Evolutionary conservation across 2,329 filamentous ascomycete species (phyloP), one percentile per base, ranked within the genome.

Genomic region (Aspergillus tubingensis): DNA sequence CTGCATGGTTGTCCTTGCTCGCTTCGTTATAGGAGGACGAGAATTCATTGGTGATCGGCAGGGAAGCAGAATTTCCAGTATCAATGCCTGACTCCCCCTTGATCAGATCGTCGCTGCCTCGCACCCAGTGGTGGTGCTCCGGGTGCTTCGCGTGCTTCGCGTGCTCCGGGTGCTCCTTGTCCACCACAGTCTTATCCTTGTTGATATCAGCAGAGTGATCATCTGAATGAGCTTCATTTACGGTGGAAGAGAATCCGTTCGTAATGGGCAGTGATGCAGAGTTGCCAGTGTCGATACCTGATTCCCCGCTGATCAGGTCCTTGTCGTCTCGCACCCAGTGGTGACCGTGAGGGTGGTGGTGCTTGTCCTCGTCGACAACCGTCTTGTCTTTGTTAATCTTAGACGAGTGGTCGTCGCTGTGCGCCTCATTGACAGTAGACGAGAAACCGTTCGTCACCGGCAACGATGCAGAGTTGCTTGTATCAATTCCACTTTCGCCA

Each of bases 181-280:
- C 27, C 15, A 50, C 25, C 7, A 30, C 47, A 7, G 13, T 50
- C 25, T 49, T 49, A 23, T 49, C 44, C 19, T 44, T 68, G 49
- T 69, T 66, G 38, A 69, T 13, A 4, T 65, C 57, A 21, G 67
- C 32, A 2, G 66, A 65, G 63, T 70, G 68, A 55, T 69, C 64
- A 32, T 59, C 55, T 1, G 39, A 27, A 21, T 38, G 15, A 0
- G 30, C 23, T 5, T 56, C 39, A 10, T 54, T 47, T 1, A 41
- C 47, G 2, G 19, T 27, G 1, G 41, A 36, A 8, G 17, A 19
- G 11, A 41, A 48, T 1, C 15, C 11, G 25, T 58, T 62, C 3
- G 13, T 25, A 8, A 25, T 52, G 1, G 44, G 38, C 5, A 62
- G 21, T 13, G 27, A 55, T 1, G 53, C 62, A 23, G 62, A 60